Percentiles rank a stretch among this genome's conserved stretches.
These are phyloP conservation scores for Colletotrichum liaoningense DNA, from an alignment of 2,329 filamentous ascomycete genomes.

Conservation along the genomic window DNA sequence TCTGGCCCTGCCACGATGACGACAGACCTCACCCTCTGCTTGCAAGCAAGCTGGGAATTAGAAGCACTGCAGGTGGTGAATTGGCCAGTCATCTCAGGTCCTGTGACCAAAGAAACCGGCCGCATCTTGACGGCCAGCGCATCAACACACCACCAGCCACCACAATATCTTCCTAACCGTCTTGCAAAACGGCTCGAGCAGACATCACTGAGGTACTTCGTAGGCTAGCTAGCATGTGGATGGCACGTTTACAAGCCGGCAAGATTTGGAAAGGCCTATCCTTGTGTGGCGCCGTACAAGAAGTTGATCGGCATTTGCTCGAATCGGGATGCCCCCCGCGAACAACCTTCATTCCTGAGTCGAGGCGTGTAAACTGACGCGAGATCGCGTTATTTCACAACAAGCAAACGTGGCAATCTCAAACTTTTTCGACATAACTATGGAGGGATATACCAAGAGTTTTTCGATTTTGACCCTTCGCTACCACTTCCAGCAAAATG, in stretches of 20 bases:
- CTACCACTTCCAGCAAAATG: not conserved
- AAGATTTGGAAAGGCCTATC: not conserved
- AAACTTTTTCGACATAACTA: not conserved
- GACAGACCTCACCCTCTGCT: not conserved
- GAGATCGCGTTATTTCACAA: not conserved
- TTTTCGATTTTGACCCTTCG: not conserved
- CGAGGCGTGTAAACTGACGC: not conserved
- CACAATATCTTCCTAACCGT: not conserved
- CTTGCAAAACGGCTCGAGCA: not conserved
- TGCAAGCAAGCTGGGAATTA: not conserved
- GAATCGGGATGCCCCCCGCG: slow-evolving; percentile 9
- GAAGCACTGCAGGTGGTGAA: not conserved
- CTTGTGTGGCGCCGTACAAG: not conserved
- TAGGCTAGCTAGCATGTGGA: not conserved
- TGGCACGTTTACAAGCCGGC: too few relatives aligned
- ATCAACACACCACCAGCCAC: slow-evolving; percentile 16
- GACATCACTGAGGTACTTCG: too few relatives aligned
- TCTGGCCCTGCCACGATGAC: slow-evolving; percentile 13
- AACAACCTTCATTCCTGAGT: slow-evolving; percentile 13
- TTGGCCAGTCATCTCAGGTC: too few relatives aligned
- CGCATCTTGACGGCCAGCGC: slow-evolving; percentile 1
- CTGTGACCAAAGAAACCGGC: not conserved
- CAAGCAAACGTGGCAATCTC: not conserved
- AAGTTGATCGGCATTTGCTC: not conserved
- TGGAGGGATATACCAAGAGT: not conserved